Evolutionary conservation across 495 filamentous ascomycete species (phyloP), one percentile per base, ranked within the genome.

Genomic region (Cenococcum geophilum): DNA sequence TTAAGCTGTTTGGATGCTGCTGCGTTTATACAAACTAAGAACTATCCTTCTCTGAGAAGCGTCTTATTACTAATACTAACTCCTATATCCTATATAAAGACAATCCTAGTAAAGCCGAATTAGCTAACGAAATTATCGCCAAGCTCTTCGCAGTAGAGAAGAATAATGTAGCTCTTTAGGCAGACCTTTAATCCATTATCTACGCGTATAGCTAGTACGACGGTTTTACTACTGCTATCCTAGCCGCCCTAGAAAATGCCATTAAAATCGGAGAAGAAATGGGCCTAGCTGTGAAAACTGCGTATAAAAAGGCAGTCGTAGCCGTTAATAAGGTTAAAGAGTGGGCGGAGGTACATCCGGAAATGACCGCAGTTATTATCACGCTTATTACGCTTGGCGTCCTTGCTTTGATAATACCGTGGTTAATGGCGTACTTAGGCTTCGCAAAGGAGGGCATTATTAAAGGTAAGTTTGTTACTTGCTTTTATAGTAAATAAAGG

Each of bases 371-470:
- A 50, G 45, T 59, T 21, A 1, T 51, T 43, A 18, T 61, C 22
- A 51, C 58, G 5, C 20, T 61, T 34, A 42, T 53, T 25, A 32
- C 50, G 1, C 50, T 61, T 32, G 36, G 36, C 35, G 27, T 61
- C 40, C 48, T 61, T 45, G 50, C 50, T 3, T 35, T 57, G 34
- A 47, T 57, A 37, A 47, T 25, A 37, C 55, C 55, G 55, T 57
- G 55, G 55, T 43, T 57, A 37, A 57, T 57, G 55, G 55, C 55
- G 32, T 57, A 43, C n/a, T 47, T 57, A 25, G 55, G 55, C 35
- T 57, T 57, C 36, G 27, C 55, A 43, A 37, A 57, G 55, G 55
- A 57, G 45, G 55, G 58, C 21, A 55, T 55, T n/a, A 16, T 61
- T 5, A 21, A 61, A 54, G 42, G 58, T 51, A 55, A 57, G 36